These are phyloP conservation scores for Venturia aucupariae DNA, from an alignment of 2,329 filamentous ascomycete genomes.

Conservation along the genomic window DNA sequence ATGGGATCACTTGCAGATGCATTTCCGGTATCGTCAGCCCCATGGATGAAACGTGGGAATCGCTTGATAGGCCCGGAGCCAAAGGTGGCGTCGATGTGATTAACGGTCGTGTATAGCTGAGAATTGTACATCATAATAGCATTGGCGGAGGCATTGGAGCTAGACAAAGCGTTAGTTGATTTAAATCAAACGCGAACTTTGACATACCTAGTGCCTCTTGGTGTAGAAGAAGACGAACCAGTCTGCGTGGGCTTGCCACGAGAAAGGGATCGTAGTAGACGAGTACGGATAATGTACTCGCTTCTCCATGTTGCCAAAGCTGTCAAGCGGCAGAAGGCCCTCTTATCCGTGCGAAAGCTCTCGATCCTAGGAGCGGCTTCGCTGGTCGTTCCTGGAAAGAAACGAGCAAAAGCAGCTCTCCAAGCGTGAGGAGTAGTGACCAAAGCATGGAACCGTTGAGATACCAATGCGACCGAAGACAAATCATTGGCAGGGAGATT, in stretches of 20 bases:
- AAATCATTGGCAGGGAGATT: constrained; percentile 81
- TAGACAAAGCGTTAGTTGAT: background rate
- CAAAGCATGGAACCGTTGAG: constrained; percentile 73
- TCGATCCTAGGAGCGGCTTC: constrained; percentile 28
- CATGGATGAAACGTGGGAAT: constrained; percentile 72
- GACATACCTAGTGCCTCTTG: background rate
- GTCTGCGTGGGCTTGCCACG: constrained; percentile 61
- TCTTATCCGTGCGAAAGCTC: constrained; percentile 57
- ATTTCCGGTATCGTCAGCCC: constrained; percentile 65
- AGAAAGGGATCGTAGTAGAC: constrained; percentile 69
- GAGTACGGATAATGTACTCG: constrained; percentile 84
- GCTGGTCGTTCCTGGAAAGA: constrained; percentile 69
- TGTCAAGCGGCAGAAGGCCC: constrained; percentile 74
- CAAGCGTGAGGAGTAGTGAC: constrained; percentile 89
- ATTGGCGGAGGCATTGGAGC: constrained; percentile 33
- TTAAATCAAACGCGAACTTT: background rate
- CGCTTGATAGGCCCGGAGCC: constrained; percentile 58
- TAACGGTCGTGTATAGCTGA: constrained; percentile 69
- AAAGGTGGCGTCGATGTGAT: constrained; percentile 71
- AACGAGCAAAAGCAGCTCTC: constrained; percentile 85
- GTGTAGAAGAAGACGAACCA: constrained; percentile 2
- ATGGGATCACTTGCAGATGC: constrained; percentile 76
- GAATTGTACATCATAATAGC: constrained; percentile 81
- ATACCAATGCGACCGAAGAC: constrained; percentile 73
- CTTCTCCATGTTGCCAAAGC: constrained; percentile 86